phyloP scores from a whole-genome alignment of 495 filamentous ascomycete genomes.

The Penicillium waksmanii region DNA sequence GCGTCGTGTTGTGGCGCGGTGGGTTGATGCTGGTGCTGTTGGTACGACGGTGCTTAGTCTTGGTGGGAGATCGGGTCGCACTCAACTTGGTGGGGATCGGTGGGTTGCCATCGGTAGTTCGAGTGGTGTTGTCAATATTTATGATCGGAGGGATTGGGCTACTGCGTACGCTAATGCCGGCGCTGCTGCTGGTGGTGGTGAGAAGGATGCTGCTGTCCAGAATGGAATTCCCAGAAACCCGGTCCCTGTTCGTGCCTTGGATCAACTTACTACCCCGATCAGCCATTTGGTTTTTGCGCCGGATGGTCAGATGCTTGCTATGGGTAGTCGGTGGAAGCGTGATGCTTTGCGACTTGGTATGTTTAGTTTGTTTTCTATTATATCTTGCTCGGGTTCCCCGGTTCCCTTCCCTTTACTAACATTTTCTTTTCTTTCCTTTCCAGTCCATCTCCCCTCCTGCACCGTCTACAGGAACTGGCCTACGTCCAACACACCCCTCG shows the following conservation, averaged over 20 bases:
- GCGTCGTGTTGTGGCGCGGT: constrained; percentile 71
- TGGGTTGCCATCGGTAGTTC: constrained; percentile 87
- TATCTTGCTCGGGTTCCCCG: neutral
- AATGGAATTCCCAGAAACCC: constrained; percentile 63
- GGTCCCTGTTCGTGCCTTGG: constrained; percentile 68
- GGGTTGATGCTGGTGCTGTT: constrained; percentile 89
- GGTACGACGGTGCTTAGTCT: constrained; percentile 80
- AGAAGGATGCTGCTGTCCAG: constrained; percentile 32
- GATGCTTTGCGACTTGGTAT: constrained; percentile 77
- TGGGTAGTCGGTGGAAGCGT: constrained; percentile 82
- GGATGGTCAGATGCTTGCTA: constrained; percentile 85
- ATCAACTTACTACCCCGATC: constrained; percentile 84
- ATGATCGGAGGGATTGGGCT: constrained; percentile 74
- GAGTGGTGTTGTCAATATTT: constrained; percentile 88
- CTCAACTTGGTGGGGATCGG: constrained; percentile 73
- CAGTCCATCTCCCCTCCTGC: constrained; percentile 86
- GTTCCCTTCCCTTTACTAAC: neutral
- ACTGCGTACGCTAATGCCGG: constrained; percentile 33
- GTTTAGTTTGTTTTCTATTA: constrained; percentile 17
- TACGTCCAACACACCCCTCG: constrained; percentile 84
- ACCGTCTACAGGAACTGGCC: constrained; percentile 98
- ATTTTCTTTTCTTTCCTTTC: constrained; percentile 9
- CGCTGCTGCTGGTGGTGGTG: constrained; percentile 33
- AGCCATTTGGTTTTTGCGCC: constrained; percentile 78
- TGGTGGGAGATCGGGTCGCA: constrained; percentile 63